These are phyloP conservation scores for Pouteria campechiana DNA, from an alignment of 179 eudicot species.

Conservation along the genomic window DNA sequence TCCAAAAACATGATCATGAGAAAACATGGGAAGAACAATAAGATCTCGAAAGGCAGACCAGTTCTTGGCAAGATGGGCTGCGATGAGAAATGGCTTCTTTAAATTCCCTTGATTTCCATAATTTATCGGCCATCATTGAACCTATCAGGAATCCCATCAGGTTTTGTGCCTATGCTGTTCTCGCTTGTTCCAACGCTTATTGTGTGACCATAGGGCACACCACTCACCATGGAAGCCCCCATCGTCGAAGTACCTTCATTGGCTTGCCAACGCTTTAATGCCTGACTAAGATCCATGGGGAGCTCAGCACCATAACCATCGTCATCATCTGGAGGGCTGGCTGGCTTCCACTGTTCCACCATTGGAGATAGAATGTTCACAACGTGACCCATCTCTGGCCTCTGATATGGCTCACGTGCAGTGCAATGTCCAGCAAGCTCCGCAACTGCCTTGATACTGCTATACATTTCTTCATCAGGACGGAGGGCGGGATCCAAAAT, in stretches of 20 bases:
- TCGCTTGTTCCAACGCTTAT: too few species aligned
- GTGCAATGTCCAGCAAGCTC: conserved; percentile 73
- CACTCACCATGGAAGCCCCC: too few species aligned
- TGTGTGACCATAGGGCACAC: too few species aligned
- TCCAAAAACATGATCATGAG: too few species aligned
- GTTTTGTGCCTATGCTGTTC: too few species aligned
- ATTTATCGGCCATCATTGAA: too few species aligned
- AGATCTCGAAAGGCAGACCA: too few species aligned
- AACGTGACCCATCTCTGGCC: conserved; percentile 71
- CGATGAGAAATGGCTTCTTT: too few species aligned
- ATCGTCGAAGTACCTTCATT: conserved; percentile 46
- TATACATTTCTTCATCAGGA: conserved; percentile 48
- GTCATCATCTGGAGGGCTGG: conserved; percentile 31
- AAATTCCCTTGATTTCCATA: too few species aligned
- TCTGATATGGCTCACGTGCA: conserved; percentile 58
- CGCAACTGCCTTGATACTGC: conserved; percentile 37
- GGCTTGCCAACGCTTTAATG: conserved; percentile 52
- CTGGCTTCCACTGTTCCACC: conserved; percentile 57
- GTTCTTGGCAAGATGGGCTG: too few species aligned
- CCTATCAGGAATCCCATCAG: too few species aligned
- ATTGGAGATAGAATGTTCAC: conserved; percentile 52
- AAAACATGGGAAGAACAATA: too few species aligned
- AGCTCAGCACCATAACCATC: conserved; percentile 41
- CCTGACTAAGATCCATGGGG: conserved; percentile 58
- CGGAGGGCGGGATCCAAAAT: conserved; percentile 37